Conservation (phyloP, 495 filamentous ascomycete genomes). For the Xylaria palmicola region DNA sequence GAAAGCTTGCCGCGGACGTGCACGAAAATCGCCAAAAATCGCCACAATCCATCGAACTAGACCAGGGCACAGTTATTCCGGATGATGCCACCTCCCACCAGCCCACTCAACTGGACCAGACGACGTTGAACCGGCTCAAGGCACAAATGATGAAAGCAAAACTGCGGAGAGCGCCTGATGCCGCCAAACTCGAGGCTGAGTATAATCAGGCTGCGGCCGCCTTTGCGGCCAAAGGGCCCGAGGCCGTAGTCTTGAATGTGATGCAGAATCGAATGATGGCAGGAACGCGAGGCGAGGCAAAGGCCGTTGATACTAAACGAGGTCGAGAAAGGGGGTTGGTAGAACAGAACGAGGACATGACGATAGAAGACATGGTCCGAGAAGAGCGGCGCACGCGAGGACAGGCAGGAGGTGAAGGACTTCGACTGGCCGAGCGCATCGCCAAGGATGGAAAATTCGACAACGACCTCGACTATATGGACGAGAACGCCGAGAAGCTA, state of each 20-base stretch:
- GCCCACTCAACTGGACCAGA: conserved; percentile 62
- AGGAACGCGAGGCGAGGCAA: conserved; percentile 73
- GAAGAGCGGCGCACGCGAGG: conserved; percentile 84
- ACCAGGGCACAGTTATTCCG: conserved; percentile 44
- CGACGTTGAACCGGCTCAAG: conserved; percentile 81
- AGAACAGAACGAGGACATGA: conserved; percentile 93
- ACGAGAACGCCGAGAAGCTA: conserved; percentile 90
- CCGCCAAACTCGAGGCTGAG: conserved; percentile 74
- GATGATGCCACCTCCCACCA: conserved; percentile 41
- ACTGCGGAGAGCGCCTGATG: conserved; percentile 69
- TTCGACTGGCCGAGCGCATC: conserved; percentile 83
- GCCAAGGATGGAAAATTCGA: conserved; percentile 89
- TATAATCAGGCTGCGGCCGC: conserved; percentile 75
- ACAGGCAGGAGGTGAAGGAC: conserved; percentile 76
- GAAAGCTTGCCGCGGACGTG: conserved; percentile 41
- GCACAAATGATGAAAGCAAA: conserved; percentile 95
- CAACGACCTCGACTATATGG: conserved; percentile 94
- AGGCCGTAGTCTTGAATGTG: conserved; percentile 75
- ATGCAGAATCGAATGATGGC: conserved; percentile 90
- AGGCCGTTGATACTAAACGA: conserved; percentile 69
- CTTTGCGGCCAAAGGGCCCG: conserved; percentile 43
- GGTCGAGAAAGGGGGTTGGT: conserved; percentile 78
- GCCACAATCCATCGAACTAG: conserved; percentile 34
- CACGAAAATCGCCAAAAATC: conserved; percentile 47
- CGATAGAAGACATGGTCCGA: conserved; percentile 89